Evolutionary conservation across 2,329 filamentous ascomycete genomes (phyloP), one percentile per base, ranked within the genome.

Genomic region (Pestalotiopsis sp.): DNA sequence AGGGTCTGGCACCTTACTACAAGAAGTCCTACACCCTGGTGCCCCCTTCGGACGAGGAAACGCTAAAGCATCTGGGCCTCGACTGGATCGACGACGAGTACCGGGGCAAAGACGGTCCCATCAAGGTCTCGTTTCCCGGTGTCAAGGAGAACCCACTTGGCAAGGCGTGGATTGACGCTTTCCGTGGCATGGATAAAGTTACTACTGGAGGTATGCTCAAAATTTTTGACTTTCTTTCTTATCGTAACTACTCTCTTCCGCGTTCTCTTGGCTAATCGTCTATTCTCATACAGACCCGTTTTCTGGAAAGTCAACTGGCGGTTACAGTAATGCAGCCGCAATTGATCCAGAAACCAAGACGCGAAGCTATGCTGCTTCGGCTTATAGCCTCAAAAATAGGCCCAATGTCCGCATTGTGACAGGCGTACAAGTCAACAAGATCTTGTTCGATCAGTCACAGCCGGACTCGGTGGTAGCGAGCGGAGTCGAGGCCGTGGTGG

Each of bases 361-460:
- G 2, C 70, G 72, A n/a, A 71, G 68, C 39, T 85, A 83, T 70
- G 76, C 83, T 1, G 80, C 80, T 4, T 77, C 75, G 36, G 80
- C 80, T 14, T 85, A 85, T 70, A 77, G 81, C 2, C 77, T 77
- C 67, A 73, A 77, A 12, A 62, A 70, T 2, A 78, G 84, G 7
- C 72, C 77, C 1, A 88, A 88, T 70, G 73, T 88, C 2, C 75
- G 79, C 20, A 75, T 87, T 1, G 73, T 87, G 5, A 83, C 83
- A 1, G 80, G 86, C 52, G 83, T 84, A 3, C 72, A 82, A 41
- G 83, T 86, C 25, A 69, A 82, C 64, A 75, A 85, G 69, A 76
- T 90, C 70, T 70, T 85, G 52, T 74, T 86, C 39, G 77, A 84
- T 27, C 68, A 76, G 39, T 69, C 74, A 2, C 39, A 56, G 5